Percentiles rank a stretch among this genome's conserved stretches.
Evolutionary conservation across 1,284 basidiomycete species (phyloP).

Genomic region (Sporisorium exsertum): DNA sequence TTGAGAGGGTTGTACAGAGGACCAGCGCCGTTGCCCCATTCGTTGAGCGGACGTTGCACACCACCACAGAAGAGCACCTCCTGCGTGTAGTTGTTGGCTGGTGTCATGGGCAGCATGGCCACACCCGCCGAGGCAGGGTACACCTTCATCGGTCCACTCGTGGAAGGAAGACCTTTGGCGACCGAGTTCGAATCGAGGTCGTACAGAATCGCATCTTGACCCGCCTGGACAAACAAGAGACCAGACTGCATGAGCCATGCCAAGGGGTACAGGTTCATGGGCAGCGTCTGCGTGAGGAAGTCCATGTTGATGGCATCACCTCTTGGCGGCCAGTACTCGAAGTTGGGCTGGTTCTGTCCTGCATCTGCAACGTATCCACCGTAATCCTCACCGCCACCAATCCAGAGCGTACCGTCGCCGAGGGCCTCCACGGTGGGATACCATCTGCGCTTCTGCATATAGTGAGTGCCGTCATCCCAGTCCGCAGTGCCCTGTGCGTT

Average conservation of each 20-base stretch:
- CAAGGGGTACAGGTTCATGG: slow-evolving; percentile 61
- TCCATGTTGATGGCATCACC: slow-evolving; percentile 41
- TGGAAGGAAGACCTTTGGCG: slow-evolving; percentile 32
- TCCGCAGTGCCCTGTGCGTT: slow-evolving; percentile 22
- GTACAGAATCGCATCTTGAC: slow-evolving; percentile 42
- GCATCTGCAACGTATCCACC: slow-evolving; percentile 41
- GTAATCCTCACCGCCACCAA: slow-evolving; percentile 40
- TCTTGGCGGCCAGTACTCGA: slow-evolving; percentile 44
- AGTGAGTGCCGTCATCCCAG: slow-evolving; percentile 38
- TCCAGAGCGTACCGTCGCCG: slow-evolving; percentile 40
- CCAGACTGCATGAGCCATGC: slow-evolving; percentile 60
- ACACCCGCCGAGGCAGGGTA: slow-evolving; percentile 92
- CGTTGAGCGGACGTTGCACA: slow-evolving; percentile 72
- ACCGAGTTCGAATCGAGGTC: slow-evolving; percentile 32
- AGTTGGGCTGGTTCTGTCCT: slow-evolving; percentile 47
- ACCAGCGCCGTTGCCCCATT: slow-evolving; percentile 59
- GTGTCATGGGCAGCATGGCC: slow-evolving; percentile 89
- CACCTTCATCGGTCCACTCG: slow-evolving; percentile 68
- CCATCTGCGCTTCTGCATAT: slow-evolving; percentile 42
- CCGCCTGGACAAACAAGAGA: slow-evolving; percentile 58
- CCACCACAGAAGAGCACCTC: slow-evolving; percentile 90
- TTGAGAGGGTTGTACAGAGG: slow-evolving; percentile 49
- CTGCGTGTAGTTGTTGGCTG: slow-evolving; percentile 85
- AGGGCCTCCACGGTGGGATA: slow-evolving; percentile 50
- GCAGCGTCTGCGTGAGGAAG: slow-evolving; percentile 39